Conservation (phyloP, 2,329 filamentous ascomycete species). For the Aureobasidium sp. region DNA sequence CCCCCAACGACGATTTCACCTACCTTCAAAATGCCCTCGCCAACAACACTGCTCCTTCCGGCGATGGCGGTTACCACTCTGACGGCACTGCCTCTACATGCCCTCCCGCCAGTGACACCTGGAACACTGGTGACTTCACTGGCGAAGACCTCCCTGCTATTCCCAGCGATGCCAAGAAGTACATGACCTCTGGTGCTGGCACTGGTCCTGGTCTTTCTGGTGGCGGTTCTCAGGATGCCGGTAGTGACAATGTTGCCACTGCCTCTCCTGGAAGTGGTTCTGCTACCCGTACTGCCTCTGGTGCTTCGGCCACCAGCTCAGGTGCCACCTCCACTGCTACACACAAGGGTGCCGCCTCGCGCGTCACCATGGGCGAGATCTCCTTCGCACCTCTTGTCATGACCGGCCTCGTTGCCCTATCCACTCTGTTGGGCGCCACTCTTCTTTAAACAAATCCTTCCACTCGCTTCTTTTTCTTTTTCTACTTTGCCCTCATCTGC, state of each 20-base stretch:
- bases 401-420: constrained; percentile 45
- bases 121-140: constrained; percentile 46
- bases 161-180: constrained; percentile 48
- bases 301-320: constrained; percentile 24
- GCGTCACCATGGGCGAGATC: constrained; percentile 38
- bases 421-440: constrained; percentile 48
- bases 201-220: constrained; percentile 50
- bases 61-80: constrained; percentile 54
- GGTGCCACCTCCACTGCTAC: constrained; percentile 16
- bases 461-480: background rate
- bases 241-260: constrained; percentile 42
- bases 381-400: constrained; percentile 46
- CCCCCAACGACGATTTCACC: constrained; percentile 59
- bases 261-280: constrained; percentile 45
- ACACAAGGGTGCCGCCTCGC: constrained; percentile 22
- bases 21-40: constrained; percentile 46
- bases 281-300: constrained; percentile 33
- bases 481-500: background rate
- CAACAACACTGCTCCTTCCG: constrained; percentile 45
- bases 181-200: constrained; percentile 53
- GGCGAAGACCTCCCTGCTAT: constrained; percentile 49
- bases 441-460: constrained; percentile 29
- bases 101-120: constrained; percentile 47
- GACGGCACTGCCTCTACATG: constrained; percentile 48
- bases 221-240: constrained; percentile 49